phyloP scores from a whole-genome alignment of 495 filamentous ascomycete species.

The Mytilinidion resinicola region DNA sequence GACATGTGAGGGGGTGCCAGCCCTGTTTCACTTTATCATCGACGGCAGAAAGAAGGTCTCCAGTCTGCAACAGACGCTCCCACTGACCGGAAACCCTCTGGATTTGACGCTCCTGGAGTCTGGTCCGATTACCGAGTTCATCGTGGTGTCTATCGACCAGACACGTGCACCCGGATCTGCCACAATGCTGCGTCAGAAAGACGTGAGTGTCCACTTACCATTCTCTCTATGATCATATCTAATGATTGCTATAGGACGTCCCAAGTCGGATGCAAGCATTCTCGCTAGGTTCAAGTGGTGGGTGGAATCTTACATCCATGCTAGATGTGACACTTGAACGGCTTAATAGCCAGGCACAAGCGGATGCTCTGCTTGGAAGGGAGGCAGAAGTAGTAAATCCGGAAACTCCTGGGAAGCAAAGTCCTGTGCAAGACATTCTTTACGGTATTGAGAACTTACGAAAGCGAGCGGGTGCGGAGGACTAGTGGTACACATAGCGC shows the following conservation, averaged over 20 bases:
- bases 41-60: neutral
- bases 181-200: constrained; percentile 16
- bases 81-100: constrained; percentile 29
- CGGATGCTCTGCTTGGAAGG: neutral
- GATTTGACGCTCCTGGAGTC: constrained; percentile 22
- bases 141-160: constrained; percentile 30
- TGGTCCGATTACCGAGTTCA: neutral
- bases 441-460: constrained; percentile 69
- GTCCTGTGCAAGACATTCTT: constrained; percentile 50
- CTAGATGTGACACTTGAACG: constrained; percentile 9
- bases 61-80: neutral
- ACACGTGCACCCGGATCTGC: constrained; percentile 30
- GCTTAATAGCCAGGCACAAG: constrained; percentile 17
- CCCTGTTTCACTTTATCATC: constrained; percentile 20
- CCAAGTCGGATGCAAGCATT: constrained; percentile 20
- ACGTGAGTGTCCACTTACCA: constrained; percentile 6
- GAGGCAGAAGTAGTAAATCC: neutral
- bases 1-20: constrained; percentile 33
- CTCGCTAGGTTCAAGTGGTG: constrained; percentile 2
- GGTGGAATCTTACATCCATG: neutral
- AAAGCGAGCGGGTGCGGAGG: constrained; percentile 54
- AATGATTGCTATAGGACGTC: neutral
- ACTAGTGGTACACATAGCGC: constrained; percentile 10
- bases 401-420: constrained; percentile 13
- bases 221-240: neutral